Evolutionary conservation across 208 protist genomes (phyloP).

Genomic region (Acanthamoeba culbertsoni): DNA sequence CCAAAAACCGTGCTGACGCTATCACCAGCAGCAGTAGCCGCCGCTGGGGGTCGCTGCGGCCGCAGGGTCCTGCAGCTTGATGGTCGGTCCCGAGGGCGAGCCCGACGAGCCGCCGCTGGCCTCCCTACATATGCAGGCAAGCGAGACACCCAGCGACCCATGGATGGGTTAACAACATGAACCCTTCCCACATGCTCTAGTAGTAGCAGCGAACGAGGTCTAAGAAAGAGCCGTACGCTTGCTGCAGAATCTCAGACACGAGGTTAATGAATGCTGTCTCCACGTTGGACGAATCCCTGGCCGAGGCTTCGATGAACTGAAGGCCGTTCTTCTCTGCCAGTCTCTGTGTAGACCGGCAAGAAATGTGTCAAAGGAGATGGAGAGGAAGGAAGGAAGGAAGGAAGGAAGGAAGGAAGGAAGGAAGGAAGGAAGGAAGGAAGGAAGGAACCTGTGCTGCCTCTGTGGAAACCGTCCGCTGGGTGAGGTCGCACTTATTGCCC

Average conservation of each 20-base stretch:
- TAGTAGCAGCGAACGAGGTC: neutral
- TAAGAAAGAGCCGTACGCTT: neutral
- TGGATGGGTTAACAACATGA: neutral
- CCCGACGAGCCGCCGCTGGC: neutral
- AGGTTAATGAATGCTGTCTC: conserved; percentile 98
- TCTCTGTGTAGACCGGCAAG: too few species aligned
- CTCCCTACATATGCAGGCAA: neutral
- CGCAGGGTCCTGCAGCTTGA: conserved; percentile 9
- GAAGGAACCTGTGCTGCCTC: conserved; percentile 84
- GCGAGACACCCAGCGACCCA: neutral
- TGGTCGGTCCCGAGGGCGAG: neutral
- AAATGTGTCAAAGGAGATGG: too few species aligned
- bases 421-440: neutral
- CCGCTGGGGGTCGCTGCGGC: neutral
- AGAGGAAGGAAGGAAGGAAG: neutral
- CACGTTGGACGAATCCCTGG: conserved; percentile 98
- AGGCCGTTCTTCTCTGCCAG: conserved; percentile 81
- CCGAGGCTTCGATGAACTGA: conserved; percentile 98
- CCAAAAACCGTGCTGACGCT: too few species aligned
- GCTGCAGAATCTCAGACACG: conserved; percentile 86
- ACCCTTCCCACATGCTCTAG: neutral
- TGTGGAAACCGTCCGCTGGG: conserved; percentile 90
- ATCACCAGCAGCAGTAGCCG: neutral
- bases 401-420: neutral
- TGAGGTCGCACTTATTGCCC: conserved; percentile 98